Base-by-base conservation (phyloP, 805 yeast genomes). In the Wickerhamiella nectarea region DNA sequence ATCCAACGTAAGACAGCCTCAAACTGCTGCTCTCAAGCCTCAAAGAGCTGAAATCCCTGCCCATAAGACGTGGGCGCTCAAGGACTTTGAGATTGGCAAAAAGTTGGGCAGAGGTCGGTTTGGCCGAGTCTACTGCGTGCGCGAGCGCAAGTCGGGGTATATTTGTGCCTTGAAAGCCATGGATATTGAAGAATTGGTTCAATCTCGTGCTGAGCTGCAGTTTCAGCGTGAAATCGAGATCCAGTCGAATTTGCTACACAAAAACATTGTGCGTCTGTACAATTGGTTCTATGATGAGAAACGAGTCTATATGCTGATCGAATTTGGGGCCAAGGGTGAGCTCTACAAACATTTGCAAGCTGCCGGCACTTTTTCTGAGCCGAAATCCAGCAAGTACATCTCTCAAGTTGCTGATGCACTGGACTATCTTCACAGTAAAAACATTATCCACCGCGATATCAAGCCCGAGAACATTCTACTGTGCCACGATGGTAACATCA, bases 381-480 rank as follows among this genome's bases (percentile, higher is more conserved):
- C 70, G 10, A 66, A 73, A 8, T 94, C 95, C 1, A 78, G 91
- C 1, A 50, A 61, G 50, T 89, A 82, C 60, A 76, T 85, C 6
- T 76, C 66, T 50, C 97, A 91, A 58, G 80, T 86, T 61, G 80
- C 95, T 0, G 70, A 71, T 34, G 95, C 94, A 0, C 69, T 89
- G 38, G 61, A 68, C 8, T 83, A 86, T 56, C 65, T 91, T 50
- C 97, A 89, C 60, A 64, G 71, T 28, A 82, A 79, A 53, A 75
- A 79, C 50, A 76, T 91, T 36, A 81, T 89, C 21, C 98, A 89
- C 57, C 70, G 97, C 48, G 98, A 89, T 57, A 75, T 89, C 50
- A 89, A 89, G 60, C 97, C 97, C 0, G 97, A 91, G 58, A 89
- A 89, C 54, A 81, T 89, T 40, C 63, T 89, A 35, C 65, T 89